Conservation (phyloP, 345 rosid species). For the Odontarrhena argentea region DNA sequence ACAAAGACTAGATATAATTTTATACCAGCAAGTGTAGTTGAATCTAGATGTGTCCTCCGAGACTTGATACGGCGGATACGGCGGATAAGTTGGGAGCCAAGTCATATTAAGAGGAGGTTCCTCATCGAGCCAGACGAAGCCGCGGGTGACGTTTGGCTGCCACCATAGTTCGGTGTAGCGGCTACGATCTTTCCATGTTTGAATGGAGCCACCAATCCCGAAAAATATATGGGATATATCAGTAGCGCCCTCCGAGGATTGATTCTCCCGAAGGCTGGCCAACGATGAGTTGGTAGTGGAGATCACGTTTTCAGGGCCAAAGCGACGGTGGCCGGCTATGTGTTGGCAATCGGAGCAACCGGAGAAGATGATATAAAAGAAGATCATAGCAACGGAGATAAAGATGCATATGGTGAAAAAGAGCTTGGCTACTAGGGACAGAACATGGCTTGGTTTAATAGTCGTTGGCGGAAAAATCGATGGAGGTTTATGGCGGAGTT, state of each 20-base stretch:
- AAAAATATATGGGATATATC: slow-evolving; percentile 67
- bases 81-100: slow-evolving; percentile 62
- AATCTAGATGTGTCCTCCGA: slow-evolving; percentile 71
- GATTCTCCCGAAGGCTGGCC: background rate
- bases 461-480: slow-evolving; percentile 38
- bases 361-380: slow-evolving; percentile 46
- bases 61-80: slow-evolving; percentile 59
- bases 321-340: slow-evolving; percentile 40
- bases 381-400: slow-evolving; percentile 50
- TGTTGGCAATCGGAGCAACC: slow-evolving; percentile 36
- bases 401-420: slow-evolving; percentile 48
- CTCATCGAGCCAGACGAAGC: slow-evolving; percentile 84
- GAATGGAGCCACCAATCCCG: slow-evolving; percentile 82
- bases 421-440: slow-evolving; percentile 46
- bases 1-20: too few species aligned
- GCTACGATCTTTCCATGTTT: slow-evolving; percentile 72
- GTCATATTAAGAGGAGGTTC: slow-evolving; percentile 44
- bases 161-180: slow-evolving; percentile 77
- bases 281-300: slow-evolving; percentile 44
- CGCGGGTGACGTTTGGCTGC: slow-evolving; percentile 67
- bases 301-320: slow-evolving; percentile 46
- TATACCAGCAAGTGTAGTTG: slow-evolving; percentile 58
- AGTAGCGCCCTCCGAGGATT: slow-evolving; percentile 36
- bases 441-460: slow-evolving; percentile 40
- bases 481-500: slow-evolving; percentile 37